Evolutionary conservation across 106 monocot species (phyloP).

Genomic region (Platanthera zijinensis): DNA sequence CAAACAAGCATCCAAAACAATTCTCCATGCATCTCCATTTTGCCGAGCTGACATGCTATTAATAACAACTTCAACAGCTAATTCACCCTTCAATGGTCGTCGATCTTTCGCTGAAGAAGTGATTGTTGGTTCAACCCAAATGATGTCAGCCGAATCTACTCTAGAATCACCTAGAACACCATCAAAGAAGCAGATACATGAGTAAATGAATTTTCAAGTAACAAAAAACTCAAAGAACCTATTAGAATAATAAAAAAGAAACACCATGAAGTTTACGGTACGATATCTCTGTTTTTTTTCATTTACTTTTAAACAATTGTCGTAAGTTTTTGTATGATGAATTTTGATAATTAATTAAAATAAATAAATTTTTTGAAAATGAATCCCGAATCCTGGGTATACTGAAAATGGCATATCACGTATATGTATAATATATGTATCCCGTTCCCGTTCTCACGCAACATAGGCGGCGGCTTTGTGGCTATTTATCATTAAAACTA

Average conservation of each 20-base stretch:
- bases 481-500: too few relatives aligned
- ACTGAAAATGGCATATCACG: too few relatives aligned
- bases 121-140: constrained; percentile 56
- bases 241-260: not conserved
- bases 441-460: too few relatives aligned
- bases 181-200: not conserved
- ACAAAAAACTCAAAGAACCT: not conserved
- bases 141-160: constrained; percentile 50
- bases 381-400: too few relatives aligned
- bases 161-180: constrained; percentile 68
- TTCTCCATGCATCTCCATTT: constrained; percentile 80
- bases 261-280: not conserved
- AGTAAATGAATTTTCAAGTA: not conserved
- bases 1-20: constrained; percentile 64
- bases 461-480: too few relatives aligned
- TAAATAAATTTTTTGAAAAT: too few relatives aligned
- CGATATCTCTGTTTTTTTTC: too few relatives aligned
- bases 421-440: too few relatives aligned
- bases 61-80: constrained; percentile 68
- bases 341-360: too few relatives aligned
- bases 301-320: too few relatives aligned
- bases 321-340: too few relatives aligned
- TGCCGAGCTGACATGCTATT: constrained; percentile 26
- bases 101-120: constrained; percentile 36
- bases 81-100: constrained; percentile 44